Evolutionary conservation across 352 stramenopile species (phyloP).

Genomic region (Achlya hypogyna): DNA sequence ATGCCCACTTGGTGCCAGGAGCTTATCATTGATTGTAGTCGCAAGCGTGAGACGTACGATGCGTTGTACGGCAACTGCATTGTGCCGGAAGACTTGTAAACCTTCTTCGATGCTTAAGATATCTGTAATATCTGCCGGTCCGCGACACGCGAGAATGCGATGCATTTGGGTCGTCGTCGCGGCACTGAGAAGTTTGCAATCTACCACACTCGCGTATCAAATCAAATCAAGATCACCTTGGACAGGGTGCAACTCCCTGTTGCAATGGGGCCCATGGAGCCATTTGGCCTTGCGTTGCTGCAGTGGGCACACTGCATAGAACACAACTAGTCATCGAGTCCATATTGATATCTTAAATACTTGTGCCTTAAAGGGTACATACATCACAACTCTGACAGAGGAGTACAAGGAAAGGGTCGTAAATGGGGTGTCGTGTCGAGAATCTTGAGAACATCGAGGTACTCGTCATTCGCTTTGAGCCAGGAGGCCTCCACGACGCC

Average conservation of each 20-base stretch:
- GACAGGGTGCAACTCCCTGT: no score
- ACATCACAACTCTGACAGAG: neutral
- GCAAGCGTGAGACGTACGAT: constrained; percentile 66
- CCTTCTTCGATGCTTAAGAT: neutral
- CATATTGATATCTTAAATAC: neutral
- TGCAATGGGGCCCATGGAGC: no score
- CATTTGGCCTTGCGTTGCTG: no score
- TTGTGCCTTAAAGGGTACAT: neutral
- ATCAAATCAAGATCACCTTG: no score
- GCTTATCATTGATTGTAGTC: constrained; percentile 29
- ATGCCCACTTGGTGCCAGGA: neutral
- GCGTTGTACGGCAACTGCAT: constrained; percentile 72
- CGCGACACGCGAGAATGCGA: no score
- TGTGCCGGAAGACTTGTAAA: constrained; percentile 33
- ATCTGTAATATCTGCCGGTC: no score
- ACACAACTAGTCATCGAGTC: no score
- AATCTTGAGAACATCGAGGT: constrained; percentile 20
- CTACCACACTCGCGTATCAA: no score
- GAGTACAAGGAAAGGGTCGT: constrained; percentile 25
- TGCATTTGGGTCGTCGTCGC: no score
- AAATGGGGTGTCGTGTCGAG: constrained; percentile 28
- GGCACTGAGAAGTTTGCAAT: no score
- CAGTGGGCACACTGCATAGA: no score
- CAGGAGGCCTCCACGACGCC: constrained; percentile 53
- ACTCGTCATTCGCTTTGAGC: constrained; percentile 39